These are phyloP conservation scores for Teunomyces cretensis DNA, from an alignment of 805 yeast genomes.

Conservation along the genomic window DNA sequence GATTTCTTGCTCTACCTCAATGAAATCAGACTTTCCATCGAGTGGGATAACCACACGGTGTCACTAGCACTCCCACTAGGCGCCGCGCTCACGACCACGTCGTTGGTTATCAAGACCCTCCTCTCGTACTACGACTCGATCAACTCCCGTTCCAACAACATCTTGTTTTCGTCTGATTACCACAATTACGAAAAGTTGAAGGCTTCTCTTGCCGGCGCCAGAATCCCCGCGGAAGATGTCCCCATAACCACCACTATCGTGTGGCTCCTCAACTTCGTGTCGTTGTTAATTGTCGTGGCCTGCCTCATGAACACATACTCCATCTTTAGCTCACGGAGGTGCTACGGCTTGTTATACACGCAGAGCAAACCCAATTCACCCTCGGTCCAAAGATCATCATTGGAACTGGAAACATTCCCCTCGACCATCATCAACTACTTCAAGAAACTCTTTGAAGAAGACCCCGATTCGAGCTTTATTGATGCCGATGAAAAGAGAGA, in stretches of 20 bases:
- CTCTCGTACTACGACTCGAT: constrained; percentile 25
- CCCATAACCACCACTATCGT: constrained; percentile 13
- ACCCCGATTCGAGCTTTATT: constrained; percentile 14
- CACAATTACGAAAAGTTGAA: constrained; percentile 32
- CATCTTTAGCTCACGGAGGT: constrained; percentile 19
- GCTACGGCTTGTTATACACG: constrained; percentile 34
- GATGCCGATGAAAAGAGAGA: constrained; percentile 21
- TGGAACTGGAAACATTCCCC: constrained; percentile 7
- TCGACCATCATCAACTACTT: constrained; percentile 5
- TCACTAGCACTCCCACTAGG: constrained; percentile 34
- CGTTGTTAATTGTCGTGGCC: constrained; percentile 7
- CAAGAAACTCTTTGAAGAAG: constrained; percentile 5
- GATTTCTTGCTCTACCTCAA: constrained; percentile 36
- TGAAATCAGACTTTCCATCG: constrained; percentile 38
- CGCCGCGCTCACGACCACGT: constrained; percentile 16
- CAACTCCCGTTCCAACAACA: constrained; percentile 27
- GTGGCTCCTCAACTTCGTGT: constrained; percentile 16
- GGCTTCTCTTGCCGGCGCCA: constrained; percentile 5
- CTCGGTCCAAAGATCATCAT: constrained; percentile 16
- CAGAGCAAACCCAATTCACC: constrained; percentile 24
- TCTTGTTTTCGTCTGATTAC: constrained; percentile 35
- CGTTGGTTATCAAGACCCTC: constrained; percentile 20
- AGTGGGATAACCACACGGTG: constrained; percentile 39
- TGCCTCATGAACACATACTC: constrained; percentile 10
- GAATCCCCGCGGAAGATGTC: constrained; percentile 4